Evolutionary conservation across 441 rosid genomes (phyloP), one percentile per base, ranked within the genome.

Genomic region (Jatropha podagrica): DNA sequence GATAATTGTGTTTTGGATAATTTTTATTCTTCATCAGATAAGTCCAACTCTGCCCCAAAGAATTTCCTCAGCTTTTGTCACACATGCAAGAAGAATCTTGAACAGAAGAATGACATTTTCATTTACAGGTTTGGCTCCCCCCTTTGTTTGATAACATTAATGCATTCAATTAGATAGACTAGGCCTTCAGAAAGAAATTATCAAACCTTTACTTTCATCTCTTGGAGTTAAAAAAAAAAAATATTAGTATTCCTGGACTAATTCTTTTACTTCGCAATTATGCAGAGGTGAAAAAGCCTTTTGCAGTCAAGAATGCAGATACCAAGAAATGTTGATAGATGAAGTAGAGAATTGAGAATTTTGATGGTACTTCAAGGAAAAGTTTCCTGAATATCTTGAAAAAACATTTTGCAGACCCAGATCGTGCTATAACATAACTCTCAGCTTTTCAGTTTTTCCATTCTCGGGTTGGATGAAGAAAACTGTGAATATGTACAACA

Each of bases 201-300:
- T 12, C 4, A 17, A 48, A 61, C 51, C n/a, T 27, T 54, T 40
- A 38, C 7, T 37, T 20, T 44, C 2, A 4, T 58, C 17, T 70
- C 23, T 26, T 81, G 14, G 2, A 54, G 4, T 54, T 15, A 2
- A 6, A 15, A 54, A 13, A 54, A 15, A 52, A 54, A 54, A 5
- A 32, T 11, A 14, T 32, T 46, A 10, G 3, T 4, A 15, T 23
- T 27, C 38, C 38, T 46, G n/a, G 46, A 12, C 61, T 65, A 26
- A 69, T 48, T 71, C 46, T 10, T 44, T 0, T 10, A 46, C 11
- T 23, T 6, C 58, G 49, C 23, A 65, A 42, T 37, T 5, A 62
- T 68, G 77, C 92, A 95, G 98, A 81, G 99, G 98, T 32, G 98
- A 93, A 55, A 88, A 90, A 65, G 94, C 96, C 1, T 95, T 93